A percentile compares a stretch with the other conserved stretches of the same genome.
phyloP scores from a whole-genome alignment of 2,329 filamentous ascomycete species.

The Alternaria postmessia region DNA sequence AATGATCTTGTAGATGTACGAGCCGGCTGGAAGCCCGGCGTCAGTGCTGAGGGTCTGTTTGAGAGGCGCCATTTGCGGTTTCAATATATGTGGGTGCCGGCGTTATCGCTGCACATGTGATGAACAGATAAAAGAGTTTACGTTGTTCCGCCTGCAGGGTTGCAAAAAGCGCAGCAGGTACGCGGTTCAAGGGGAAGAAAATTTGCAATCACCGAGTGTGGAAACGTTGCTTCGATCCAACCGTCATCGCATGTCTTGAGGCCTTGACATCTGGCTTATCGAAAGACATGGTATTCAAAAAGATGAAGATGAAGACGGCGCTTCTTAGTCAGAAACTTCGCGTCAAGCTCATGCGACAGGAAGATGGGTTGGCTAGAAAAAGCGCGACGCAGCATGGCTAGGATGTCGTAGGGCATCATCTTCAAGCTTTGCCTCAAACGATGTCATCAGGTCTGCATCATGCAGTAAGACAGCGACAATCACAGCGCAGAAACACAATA shows the following conservation, averaged over 20 bases:
- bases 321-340: not conserved
- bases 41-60: conserved; percentile 28
- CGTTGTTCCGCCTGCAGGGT: not conserved
- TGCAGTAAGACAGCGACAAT: not conserved
- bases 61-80: conserved; percentile 29
- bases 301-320: not conserved
- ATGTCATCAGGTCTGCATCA: not conserved
- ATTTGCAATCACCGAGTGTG: not conserved
- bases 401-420: not conserved
- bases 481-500: conserved; percentile 21
- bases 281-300: not conserved
- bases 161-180: not conserved
- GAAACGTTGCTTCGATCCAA: conserved; percentile 4
- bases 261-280: not conserved
- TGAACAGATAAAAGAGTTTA: not conserved
- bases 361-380: not conserved
- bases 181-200: not conserved
- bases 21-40: conserved; percentile 42
- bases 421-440: not conserved
- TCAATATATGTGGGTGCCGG: not conserved
- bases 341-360: not conserved
- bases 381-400: not conserved
- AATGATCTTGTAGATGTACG: conserved; percentile 52
- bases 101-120: not conserved
- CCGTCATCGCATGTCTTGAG: not conserved